A percentile compares a stretch with the other conserved stretches of the same genome.
Evolutionary conservation across 306 rosid genomes (phyloP).

Genomic region (Cyclanthera cordifolia): DNA sequence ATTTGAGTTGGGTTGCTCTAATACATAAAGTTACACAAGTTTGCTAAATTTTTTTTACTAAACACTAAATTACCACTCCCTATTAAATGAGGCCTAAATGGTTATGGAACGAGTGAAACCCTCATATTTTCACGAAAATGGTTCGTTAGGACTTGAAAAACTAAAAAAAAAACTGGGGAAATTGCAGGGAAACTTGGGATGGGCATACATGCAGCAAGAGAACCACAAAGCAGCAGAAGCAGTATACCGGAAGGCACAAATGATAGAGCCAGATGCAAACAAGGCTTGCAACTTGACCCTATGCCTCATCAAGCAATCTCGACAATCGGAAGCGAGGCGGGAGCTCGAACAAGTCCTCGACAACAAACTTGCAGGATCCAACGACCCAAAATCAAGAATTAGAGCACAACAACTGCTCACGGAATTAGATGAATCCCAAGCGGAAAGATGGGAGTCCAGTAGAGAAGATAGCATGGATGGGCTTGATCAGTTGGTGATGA

Average conservation of each 20-base stretch:
- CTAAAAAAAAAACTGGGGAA: too few relatives aligned
- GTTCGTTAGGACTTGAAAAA: too few relatives aligned
- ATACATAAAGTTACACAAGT: too few relatives aligned
- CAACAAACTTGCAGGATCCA: constrained; percentile 36
- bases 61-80: too few relatives aligned
- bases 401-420: constrained; percentile 43
- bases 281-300: constrained; percentile 71
- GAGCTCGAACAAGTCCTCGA: constrained; percentile 38
- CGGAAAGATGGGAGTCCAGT: constrained; percentile 14
- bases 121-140: too few relatives aligned
- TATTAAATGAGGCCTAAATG: too few relatives aligned
- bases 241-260: constrained; percentile 64
- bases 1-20: too few relatives aligned
- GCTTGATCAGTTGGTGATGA: constrained; percentile 22
- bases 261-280: constrained; percentile 68
- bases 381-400: constrained; percentile 35
- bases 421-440: constrained; percentile 28
- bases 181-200: constrained; percentile 77
- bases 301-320: constrained; percentile 53
- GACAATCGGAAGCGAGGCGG: constrained; percentile 37
- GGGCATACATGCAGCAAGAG: constrained; percentile 87
- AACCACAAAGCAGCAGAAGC: constrained; percentile 61
- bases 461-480: constrained; percentile 23
- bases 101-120: too few relatives aligned
- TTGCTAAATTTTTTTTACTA: too few relatives aligned